Evolutionary conservation across 2,329 filamentous ascomycete genomes (phyloP).

Genomic region (Ophidiomyces ophidiicola): DNA sequence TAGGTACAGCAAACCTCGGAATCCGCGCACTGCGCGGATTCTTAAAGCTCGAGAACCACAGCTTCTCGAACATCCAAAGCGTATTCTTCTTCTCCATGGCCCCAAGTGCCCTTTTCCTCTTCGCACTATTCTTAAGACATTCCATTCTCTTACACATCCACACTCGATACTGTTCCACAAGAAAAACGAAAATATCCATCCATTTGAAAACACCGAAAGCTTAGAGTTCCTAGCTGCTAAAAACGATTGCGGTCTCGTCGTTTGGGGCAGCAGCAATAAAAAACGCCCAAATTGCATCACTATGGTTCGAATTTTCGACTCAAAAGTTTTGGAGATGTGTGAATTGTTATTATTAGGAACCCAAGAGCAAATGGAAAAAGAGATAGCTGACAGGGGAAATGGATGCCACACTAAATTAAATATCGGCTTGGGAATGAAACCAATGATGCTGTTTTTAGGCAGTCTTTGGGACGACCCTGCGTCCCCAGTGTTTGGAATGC

Average conservation of each 20-base stretch:
- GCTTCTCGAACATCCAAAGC: constrained; percentile 77
- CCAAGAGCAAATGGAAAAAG: constrained; percentile 49
- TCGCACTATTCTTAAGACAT: constrained; percentile 71
- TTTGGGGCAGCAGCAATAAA: constrained; percentile 78
- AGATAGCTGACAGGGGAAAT: constrained; percentile 38
- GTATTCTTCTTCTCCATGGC: constrained; percentile 76
- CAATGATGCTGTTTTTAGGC: constrained; percentile 82
- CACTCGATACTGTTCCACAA: constrained; percentile 86
- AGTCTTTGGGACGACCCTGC: constrained; percentile 75
- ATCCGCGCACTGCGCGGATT: constrained; percentile 85
- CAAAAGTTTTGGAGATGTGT: constrained; percentile 87
- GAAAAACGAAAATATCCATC: constrained; percentile 81
- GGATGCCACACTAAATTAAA: constrained; percentile 47
- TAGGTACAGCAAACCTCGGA: constrained; percentile 50
- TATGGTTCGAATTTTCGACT: constrained; percentile 66
- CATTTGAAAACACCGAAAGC: constrained; percentile 78
- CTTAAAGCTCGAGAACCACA: constrained; percentile 90
- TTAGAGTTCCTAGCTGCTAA: constrained; percentile 94
- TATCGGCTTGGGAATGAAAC: constrained; percentile 67
- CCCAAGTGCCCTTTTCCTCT: constrained; percentile 71
- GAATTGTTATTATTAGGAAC: constrained; percentile 73
- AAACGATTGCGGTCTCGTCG: constrained; percentile 78
- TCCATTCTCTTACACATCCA: constrained; percentile 73
- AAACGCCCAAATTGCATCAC: constrained; percentile 91
- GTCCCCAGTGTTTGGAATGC: constrained; percentile 64